Evolutionary conservation across 2,329 filamentous ascomycete genomes (phyloP).

Genomic region (Fusarium cyanostomum): DNA sequence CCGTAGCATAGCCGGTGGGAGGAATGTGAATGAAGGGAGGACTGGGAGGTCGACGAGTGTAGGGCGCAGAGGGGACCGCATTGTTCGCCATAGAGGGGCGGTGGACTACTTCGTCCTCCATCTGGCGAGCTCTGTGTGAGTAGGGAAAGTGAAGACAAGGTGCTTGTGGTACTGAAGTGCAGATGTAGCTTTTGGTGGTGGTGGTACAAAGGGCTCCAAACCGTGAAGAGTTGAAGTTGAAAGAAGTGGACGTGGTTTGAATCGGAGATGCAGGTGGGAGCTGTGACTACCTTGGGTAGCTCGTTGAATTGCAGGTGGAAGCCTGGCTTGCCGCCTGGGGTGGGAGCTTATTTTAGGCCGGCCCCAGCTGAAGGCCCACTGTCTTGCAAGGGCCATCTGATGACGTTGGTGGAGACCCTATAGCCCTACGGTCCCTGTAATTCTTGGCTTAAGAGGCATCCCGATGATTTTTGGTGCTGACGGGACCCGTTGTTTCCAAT

Average conservation of each 20-base stretch:
- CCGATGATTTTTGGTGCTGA: not conserved
- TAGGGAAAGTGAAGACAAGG: not conserved
- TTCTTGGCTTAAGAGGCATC: not conserved
- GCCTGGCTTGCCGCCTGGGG: not conserved
- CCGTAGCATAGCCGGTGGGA: conserved; percentile 24
- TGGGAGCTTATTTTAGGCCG: conserved; percentile 4
- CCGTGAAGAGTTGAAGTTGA: not conserved
- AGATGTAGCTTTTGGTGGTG: not conserved
- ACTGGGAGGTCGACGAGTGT: conserved; percentile 51
- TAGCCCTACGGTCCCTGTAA: conserved; percentile 20
- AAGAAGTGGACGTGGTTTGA: not conserved
- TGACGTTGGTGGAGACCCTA: conserved; percentile 28
- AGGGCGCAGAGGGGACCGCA: conserved; percentile 46
- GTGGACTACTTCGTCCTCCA: conserved; percentile 12
- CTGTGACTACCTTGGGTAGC: no score
- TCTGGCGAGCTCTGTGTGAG: not conserved
- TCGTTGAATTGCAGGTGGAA: conserved; percentile 19
- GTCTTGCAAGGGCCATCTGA: conserved; percentile 11
- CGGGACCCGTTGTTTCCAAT: no score
- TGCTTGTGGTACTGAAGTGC: not conserved
- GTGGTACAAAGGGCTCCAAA: not conserved
- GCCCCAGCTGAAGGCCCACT: conserved; percentile 2
- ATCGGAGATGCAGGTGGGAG: conserved; percentile 1
- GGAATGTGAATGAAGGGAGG: conserved; percentile 57
- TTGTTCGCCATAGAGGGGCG: conserved; percentile 26